phyloP scores from a whole-genome alignment of 1,284 basidiomycete species.

The Calocybe gambosa region DNA sequence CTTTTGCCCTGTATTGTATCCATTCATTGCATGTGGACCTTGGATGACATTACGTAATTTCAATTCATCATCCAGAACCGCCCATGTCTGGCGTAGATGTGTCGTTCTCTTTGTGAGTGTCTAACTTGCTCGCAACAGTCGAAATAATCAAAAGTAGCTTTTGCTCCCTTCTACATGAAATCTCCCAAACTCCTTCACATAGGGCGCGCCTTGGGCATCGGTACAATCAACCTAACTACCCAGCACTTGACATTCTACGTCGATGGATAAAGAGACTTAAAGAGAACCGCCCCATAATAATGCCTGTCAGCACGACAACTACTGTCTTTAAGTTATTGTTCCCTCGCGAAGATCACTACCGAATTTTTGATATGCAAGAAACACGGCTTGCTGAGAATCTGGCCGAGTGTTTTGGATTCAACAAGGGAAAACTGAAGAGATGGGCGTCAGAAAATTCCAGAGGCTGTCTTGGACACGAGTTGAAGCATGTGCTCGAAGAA shows the following conservation, averaged over 20 bases:
- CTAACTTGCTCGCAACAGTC: neutral
- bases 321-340: constrained; percentile 72
- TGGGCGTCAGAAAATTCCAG: constrained; percentile 44
- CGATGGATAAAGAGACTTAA: constrained; percentile 44
- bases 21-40: too few relatives aligned
- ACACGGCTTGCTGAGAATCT: constrained; percentile 52
- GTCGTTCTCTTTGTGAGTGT: constrained; percentile 20
- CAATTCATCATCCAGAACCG: neutral
- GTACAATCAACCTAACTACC: constrained; percentile 20
- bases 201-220: constrained; percentile 16
- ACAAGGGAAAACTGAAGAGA: constrained; percentile 29
- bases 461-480: constrained; percentile 68
- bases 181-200: constrained; percentile 30
- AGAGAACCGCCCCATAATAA: constrained; percentile 34
- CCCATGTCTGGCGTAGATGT: constrained; percentile 10
- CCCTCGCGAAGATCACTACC: constrained; percentile 66
- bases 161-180: constrained; percentile 37
- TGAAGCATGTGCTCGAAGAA: constrained; percentile 39
- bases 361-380: constrained; percentile 76
- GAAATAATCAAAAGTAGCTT: constrained; percentile 30
- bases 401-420: constrained; percentile 43
- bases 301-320: constrained; percentile 43
- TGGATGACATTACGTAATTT: too few relatives aligned
- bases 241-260: constrained; percentile 34
- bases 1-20: too few relatives aligned